A percentile compares a stretch with the other conserved stretches of the same genome.
phyloP scores from a whole-genome alignment of 2,329 filamentous ascomycete species.

The Diaporthe helianthi region DNA sequence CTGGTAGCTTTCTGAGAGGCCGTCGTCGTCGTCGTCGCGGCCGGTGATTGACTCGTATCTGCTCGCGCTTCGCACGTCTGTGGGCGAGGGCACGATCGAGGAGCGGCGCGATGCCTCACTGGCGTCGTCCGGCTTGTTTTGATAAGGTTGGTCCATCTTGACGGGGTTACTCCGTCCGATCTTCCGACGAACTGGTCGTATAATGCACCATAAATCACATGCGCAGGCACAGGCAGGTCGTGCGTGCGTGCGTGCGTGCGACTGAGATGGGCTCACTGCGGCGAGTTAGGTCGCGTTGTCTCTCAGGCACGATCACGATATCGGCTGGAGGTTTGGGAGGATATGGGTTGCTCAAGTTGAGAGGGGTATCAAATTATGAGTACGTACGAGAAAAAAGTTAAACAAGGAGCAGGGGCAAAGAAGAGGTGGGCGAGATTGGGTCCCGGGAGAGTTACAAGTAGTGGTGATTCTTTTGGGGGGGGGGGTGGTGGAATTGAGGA shows the following conservation, averaged over 20 bases:
- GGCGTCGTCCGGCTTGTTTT: slow-evolving; percentile 31
- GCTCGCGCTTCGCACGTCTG: slow-evolving; percentile 55
- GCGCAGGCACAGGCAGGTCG: background rate
- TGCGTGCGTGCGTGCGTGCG: background rate
- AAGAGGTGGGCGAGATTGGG: slow-evolving; percentile 15
- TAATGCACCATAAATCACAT: background rate
- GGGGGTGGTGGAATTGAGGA: no score
- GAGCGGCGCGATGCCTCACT: slow-evolving; percentile 33
- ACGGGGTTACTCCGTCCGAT: background rate
- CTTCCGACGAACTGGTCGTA: background rate
- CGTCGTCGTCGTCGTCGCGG: slow-evolving; percentile 54
- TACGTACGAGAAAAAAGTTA: slow-evolving; percentile 23
- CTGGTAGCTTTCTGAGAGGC: slow-evolving; percentile 61
- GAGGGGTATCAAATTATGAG: slow-evolving; percentile 16
- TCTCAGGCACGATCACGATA: slow-evolving; percentile 18
- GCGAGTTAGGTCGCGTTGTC: slow-evolving; percentile 14
- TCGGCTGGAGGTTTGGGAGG: slow-evolving; percentile 9
- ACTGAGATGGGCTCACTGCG: slow-evolving; percentile 16
- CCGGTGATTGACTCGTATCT: slow-evolving; percentile 45
- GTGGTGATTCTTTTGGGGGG: slow-evolving; percentile 15
- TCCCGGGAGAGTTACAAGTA: slow-evolving; percentile 5
- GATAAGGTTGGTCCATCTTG: slow-evolving; percentile 54
- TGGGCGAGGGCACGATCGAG: slow-evolving; percentile 54
- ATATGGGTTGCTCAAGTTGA: background rate
- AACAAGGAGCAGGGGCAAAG: slow-evolving; percentile 24